Conservation (phyloP, 805 yeast species). For the Komagataella ulmi region DNA sequence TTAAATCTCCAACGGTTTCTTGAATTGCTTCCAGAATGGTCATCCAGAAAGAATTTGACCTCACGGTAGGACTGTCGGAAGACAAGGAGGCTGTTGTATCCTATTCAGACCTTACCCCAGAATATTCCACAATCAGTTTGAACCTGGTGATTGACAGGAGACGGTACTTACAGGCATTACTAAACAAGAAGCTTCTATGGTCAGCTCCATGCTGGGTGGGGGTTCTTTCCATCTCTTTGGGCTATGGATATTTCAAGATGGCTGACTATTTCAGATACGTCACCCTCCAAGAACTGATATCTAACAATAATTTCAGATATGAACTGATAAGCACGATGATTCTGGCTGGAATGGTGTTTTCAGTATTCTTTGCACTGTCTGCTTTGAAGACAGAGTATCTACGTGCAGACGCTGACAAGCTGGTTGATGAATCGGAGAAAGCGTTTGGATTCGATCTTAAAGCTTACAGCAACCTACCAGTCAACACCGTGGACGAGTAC, state of each 20-base stretch:
- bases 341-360: conserved; percentile 21
- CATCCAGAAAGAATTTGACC: conserved; percentile 35
- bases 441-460: conserved; percentile 40
- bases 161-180: conserved; percentile 29
- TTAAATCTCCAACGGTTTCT: neutral
- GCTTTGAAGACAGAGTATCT: conserved; percentile 35
- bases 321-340: conserved; percentile 22
- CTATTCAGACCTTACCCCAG: conserved; percentile 38
- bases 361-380: conserved; percentile 24
- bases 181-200: conserved; percentile 31
- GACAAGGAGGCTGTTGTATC: conserved; percentile 39
- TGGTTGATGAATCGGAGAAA: conserved; percentile 19
- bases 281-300: conserved; percentile 3
- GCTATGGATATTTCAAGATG: conserved; percentile 7
- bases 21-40: conserved; percentile 4
- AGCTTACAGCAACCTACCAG: conserved; percentile 23
- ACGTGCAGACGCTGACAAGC: conserved; percentile 22
- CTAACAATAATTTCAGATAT: conserved; percentile 10
- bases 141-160: conserved; percentile 53
- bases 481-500: conserved; percentile 4
- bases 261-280: conserved; percentile 3
- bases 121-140: conserved; percentile 42
- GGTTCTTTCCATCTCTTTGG: conserved; percentile 11
- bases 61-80: conserved; percentile 40
- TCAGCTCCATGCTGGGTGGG: conserved; percentile 25